Evolutionary conservation across 495 filamentous ascomycete genomes (phyloP), one percentile per base, ranked within the genome.

Genomic region (Aspergillus baeticus): DNA sequence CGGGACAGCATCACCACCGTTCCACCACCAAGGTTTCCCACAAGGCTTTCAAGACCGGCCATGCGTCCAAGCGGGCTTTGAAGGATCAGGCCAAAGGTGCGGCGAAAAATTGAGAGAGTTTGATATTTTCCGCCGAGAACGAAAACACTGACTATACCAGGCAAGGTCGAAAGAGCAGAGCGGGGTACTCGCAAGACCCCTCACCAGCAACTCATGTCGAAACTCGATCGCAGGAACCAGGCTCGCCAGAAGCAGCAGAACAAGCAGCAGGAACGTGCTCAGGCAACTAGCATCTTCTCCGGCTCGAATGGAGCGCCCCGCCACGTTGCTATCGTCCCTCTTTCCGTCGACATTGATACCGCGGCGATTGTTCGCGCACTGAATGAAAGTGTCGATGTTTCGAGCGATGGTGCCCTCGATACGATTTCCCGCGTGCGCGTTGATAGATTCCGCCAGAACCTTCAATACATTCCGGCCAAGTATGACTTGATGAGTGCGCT

Each of bases 141-240:
- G 38, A 35, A 31, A 15, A 2, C 5, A 41, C 48, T 63, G 33
- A 66, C 48, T 56, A 7, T 15, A 11, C 37, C 5, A 87, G 83
- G 87, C 63, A 89, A 88, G 69, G 72, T 88, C 38, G 83, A 87
- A 67, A 55, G 58, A 54, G 64, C 71, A 68, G 61, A 87, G 73
- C 72, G 76, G 66, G 82, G 85, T 35, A 77, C 76, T 57, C 86
- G 93, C 56, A 95, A 90, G 72, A 96, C 92, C 38, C 88, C 88
- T 55, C 91, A 97, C 70, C 95, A 98, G 68, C 90, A 96, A 74
- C 81, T 96, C 68, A 95, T 96, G 90, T 96, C 92, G 34, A 98
- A 96, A 74, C 77, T 98, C 70, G 91, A 96, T 73, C 87, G 94
- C 33, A 83, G 89, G 64, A 96, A 98, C 72, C 90, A 93, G 76